Percentiles rank a stretch among this genome's conserved stretches.
These are phyloP conservation scores for Apiospora kogelbergensis DNA, from an alignment of 2,329 filamentous ascomycete species.

Conservation along the genomic window DNA sequence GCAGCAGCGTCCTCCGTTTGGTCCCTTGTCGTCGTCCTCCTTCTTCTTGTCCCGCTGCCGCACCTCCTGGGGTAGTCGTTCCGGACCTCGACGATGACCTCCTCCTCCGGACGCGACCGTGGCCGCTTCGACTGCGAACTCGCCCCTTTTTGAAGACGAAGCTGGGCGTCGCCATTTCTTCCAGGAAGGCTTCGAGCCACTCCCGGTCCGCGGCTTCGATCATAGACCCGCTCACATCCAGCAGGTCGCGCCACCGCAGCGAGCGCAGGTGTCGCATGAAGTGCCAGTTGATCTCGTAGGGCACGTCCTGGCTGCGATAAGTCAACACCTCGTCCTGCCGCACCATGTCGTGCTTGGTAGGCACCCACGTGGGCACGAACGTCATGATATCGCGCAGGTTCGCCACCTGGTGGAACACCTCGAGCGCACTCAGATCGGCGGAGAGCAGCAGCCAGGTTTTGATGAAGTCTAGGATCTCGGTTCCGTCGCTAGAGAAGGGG, in stretches of 20 bases:
- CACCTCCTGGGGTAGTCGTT: background rate
- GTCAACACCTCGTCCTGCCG: background rate
- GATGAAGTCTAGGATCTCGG: background rate
- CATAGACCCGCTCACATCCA: background rate
- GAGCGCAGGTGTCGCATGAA: background rate
- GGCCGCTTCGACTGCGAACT: background rate
- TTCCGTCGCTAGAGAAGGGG: background rate
- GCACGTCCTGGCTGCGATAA: background rate
- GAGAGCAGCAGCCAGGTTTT: conserved; percentile 2
- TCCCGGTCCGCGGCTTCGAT: background rate
- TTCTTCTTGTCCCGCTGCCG: background rate
- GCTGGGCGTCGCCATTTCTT: background rate
- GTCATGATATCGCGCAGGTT: background rate
- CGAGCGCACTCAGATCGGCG: background rate
- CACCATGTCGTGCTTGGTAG: background rate
- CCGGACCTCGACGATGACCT: too few species aligned
- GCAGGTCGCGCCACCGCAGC: background rate
- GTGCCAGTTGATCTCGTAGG: background rate
- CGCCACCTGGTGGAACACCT: background rate
- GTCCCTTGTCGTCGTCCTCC: too few species aligned
- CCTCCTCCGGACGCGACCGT: background rate
- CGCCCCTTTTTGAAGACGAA: background rate
- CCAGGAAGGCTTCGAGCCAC: background rate
- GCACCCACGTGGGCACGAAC: background rate
- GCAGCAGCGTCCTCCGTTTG: background rate